phyloP scores from a whole-genome alignment of 352 stramenopile species.

The Achlya hypogyna region DNA sequence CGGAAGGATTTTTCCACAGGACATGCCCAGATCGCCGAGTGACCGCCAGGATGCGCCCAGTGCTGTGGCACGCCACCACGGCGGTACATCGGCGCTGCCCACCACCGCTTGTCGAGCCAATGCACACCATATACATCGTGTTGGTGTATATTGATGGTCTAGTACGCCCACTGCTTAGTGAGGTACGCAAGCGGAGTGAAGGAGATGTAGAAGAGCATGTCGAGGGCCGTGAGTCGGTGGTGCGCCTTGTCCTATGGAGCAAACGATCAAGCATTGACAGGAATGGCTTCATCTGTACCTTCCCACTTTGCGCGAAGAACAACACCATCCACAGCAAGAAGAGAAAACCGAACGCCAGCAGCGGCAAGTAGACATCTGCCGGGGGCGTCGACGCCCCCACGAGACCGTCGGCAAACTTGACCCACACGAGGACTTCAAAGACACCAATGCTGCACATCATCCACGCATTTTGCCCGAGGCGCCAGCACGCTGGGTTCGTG shows the following conservation, averaged over 20 bases:
- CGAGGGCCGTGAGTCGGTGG: conserved; percentile 23
- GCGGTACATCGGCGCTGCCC: too few species aligned
- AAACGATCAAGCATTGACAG: background rate
- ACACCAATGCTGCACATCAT: conserved; percentile 69
- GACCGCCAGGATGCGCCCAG: too few species aligned
- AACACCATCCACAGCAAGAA: conserved; percentile 71
- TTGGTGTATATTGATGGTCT: too few species aligned
- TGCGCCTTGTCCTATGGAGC: background rate
- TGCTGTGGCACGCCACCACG: background rate
- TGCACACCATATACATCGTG: too few species aligned
- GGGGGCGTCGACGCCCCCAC: conserved; percentile 53
- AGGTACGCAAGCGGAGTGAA: conserved; percentile 73
- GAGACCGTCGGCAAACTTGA: conserved; percentile 67
- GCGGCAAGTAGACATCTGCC: conserved; percentile 41
- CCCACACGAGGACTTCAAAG: conserved; percentile 73
- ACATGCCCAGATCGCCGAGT: too few species aligned
- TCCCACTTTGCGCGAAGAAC: conserved; percentile 35
- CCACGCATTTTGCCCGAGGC: conserved; percentile 75
- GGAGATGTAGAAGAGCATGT: conserved; percentile 80
- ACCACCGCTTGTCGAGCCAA: too few species aligned
- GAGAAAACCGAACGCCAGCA: conserved; percentile 49
- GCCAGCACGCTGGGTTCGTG: conserved; percentile 60
- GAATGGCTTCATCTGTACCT: background rate
- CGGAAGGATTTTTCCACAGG: too few species aligned
- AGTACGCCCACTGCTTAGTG: conserved; percentile 79